Evolutionary conservation across 345 rosid species (phyloP).

Genomic region (Jatropha curcas): DNA sequence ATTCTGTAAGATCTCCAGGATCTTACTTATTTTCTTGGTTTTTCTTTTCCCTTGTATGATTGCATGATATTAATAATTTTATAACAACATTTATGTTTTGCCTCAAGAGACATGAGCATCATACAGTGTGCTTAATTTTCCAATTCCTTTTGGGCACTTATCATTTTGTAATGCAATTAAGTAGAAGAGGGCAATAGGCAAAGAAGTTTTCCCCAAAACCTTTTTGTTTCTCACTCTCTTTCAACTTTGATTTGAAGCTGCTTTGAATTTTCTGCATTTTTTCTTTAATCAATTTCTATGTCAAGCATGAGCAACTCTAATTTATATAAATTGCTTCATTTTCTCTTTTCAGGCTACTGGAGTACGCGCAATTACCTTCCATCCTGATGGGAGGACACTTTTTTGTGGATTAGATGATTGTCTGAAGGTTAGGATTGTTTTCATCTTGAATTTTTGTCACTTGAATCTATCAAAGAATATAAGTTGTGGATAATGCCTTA

Average conservation of each 20-base stretch:
- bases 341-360: constrained; percentile 64
- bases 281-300: background rate
- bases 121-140: background rate
- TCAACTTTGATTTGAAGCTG: background rate
- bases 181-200: background rate
- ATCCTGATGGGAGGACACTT: constrained; percentile 90
- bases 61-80: background rate
- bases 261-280: background rate
- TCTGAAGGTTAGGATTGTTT: constrained; percentile 66
- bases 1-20: background rate
- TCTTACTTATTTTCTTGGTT: background rate
- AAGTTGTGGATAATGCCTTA: constrained; percentile 20
- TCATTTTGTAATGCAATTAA: background rate
- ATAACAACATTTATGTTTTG: background rate
- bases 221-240: background rate
- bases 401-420: constrained; percentile 85
- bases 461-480: constrained; percentile 10
- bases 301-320: background rate
- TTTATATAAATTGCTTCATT: background rate
- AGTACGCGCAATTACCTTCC: constrained; percentile 69
- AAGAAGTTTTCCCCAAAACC: background rate
- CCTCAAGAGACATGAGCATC: background rate
- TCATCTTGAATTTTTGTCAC: constrained; percentile 1
- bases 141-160: background rate
- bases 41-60: background rate